Conservation (phyloP, 73 alveolate genomes). For the Paramecium sonneborni region DNA sequence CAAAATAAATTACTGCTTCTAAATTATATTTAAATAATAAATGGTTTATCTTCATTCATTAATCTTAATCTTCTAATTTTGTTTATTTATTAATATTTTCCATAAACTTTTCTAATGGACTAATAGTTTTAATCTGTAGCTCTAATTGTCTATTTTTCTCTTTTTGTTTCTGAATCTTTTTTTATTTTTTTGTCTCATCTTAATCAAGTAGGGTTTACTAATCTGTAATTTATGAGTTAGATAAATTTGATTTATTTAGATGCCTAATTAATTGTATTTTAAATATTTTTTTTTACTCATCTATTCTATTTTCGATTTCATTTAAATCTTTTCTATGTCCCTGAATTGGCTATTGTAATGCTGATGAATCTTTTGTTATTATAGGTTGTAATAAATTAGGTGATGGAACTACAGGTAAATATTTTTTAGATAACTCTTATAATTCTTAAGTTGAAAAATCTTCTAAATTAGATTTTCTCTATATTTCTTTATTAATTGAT, state of each 20-base stretch:
- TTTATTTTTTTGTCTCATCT: not conserved
- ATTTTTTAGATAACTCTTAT: not conserved
- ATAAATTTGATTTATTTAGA: not conserved
- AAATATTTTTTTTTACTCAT: not conserved
- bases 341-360: not conserved
- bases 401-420: not conserved
- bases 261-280: not conserved
- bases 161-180: not conserved
- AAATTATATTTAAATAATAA: not conserved
- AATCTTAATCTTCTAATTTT: not conserved
- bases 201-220: not conserved
- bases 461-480: not conserved
- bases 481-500: not conserved
- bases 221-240: not conserved
- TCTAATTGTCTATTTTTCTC: not conserved
- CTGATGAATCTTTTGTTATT: not conserved
- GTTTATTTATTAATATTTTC: not conserved
- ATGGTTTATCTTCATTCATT: not conserved
- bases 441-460: not conserved
- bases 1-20: not conserved
- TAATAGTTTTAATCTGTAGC: not conserved
- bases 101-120: constrained; percentile 36
- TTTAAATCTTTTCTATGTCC: constrained; percentile 30
- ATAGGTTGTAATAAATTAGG: not conserved
- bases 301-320: not conserved